Evolutionary conservation across 768 basidiomycete species (phyloP), one percentile per base, ranked within the genome.

Genomic region (Phallus indusiatus): DNA sequence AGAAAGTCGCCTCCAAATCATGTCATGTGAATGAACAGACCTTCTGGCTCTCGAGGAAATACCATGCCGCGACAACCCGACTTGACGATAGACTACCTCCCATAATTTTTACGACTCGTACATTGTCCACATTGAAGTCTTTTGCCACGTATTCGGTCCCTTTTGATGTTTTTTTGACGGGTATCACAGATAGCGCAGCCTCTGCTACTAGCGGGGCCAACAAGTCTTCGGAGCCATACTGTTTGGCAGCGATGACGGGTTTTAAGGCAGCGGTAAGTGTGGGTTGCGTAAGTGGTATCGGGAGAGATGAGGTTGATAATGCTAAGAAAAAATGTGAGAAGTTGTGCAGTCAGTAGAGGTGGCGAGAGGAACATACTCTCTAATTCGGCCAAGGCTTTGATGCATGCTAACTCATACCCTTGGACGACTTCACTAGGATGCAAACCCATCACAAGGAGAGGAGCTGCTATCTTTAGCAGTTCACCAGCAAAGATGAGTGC

Each of bases 91-190:
- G 74, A 66, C 81, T 88, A 34, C 96, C 91, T 58, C 96, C 96
- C 83, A 99, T 87, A 62, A 99, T 97, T 75, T 98, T 99, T 67
- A 99, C 96, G 22, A 99, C 95, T 10, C 96, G 85, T 0, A 99
- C 90, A 66, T 94, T 94, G 72, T 99, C 96, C 28, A 98, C 94
- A 72, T 96, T 97, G 82, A 98, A 99, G 72, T 91, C 86, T 68
- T 87, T 86, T 8, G 84, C 82, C 14, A 42, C 42, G n/a, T 42
- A 42, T 42, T 42, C 42, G 42, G 42, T 14, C n/a, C 42, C 42
- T 42, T 42, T 42, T 42, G 42, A 42, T 42, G 42, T 42, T n/a
- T 42, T 42, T 69, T 90, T 90, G 1, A 78, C 69, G 4, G 93
- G 91, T 94, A 98, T 96, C 64, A 97, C 87, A 1, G 85, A 81